Percentiles rank a stretch among this genome's conserved stretches.
These are phyloP conservation scores for Xylaria sp. DNA, from an alignment of 2,329 filamentous ascomycete genomes.

Conservation along the genomic window DNA sequence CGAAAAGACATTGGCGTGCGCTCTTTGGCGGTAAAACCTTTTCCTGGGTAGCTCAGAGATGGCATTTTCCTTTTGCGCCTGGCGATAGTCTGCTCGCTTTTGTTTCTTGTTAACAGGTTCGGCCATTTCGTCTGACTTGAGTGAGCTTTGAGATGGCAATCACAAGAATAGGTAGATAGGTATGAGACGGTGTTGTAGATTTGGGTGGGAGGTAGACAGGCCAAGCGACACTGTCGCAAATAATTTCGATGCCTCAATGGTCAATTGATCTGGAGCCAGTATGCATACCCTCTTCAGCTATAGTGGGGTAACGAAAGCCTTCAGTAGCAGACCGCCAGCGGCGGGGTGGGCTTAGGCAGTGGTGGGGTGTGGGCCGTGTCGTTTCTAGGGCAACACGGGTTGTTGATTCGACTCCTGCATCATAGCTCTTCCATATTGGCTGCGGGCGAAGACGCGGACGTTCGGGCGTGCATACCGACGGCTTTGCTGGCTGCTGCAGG, in stretches of 20 bases:
- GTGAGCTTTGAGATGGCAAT: not conserved
- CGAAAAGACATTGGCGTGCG: conserved; percentile 97
- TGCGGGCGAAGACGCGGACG: conserved; percentile 2
- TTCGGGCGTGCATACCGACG: not conserved
- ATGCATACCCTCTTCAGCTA: no score
- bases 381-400: conserved; percentile 31
- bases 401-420: conserved; percentile 27
- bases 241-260: no score
- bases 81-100: conserved; percentile 70
- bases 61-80: conserved; percentile 57
- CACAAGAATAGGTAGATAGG: not conserved
- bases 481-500: conserved; percentile 3
- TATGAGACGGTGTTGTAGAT: no score
- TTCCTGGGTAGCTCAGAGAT: conserved; percentile 79
- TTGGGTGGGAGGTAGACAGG: no score
- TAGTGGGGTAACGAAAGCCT: no score
- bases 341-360: not conserved
- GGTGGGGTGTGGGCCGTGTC: conserved; percentile 2
- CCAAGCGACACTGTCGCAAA: no score
- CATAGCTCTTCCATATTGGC: not conserved
- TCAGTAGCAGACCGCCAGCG: no score
- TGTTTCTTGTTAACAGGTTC: conserved; percentile 61
- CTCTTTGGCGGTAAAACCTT: conserved; percentile 94
- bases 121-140: conserved; percentile 43
- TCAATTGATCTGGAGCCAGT: no score